Evolutionary conservation across 805 yeast genomes (phyloP), one percentile per base, ranked within the genome.

Genomic region (Tetrapisispora nanseiensis): DNA sequence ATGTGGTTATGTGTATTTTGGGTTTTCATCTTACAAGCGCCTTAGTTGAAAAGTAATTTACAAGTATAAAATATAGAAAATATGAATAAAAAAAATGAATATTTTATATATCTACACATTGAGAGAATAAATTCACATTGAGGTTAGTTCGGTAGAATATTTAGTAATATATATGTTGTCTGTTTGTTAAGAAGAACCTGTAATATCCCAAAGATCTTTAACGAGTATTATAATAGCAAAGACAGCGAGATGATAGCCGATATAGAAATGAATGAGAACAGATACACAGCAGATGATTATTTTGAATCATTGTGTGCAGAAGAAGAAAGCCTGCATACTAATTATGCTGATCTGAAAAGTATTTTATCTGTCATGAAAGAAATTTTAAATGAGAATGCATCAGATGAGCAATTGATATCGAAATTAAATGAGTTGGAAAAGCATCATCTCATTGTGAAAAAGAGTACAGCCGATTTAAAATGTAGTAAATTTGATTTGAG

Each of bases 291-390:
- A 10, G 37, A 33, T 32, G 20, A 19, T 19, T 53, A 49, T 41
- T 56, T 57, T 36, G 61, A 51, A 30, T 45, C 52, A 10, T 42
- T 59, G 13, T 54, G 59, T 47, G 57, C 55, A 30, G 47, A 57
- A 36, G 55, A 55, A 16, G 49, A 48, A 15, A 38, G 41, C n/a
- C 40, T 58, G 22, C 52, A 56, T 24, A 41, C 43, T 18, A 55
- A 48, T 36, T 47, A 51, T 35, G 46, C 42, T 27, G 42, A 46
- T n/a, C 20, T 56, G 19, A 44, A 46, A 12, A 37, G 33, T 6
- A 43, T 50, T 12, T 20, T 58, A 4, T 36, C 43, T 9, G 24
- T 44, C 3, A 32, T 59, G 32, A 30, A 37, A 26, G 44, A 44
- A 33, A 32, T 51, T 21, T 33, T 51, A 10, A 44, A 47, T 15